Evolutionary conservation across 2,329 filamentous ascomycete genomes (phyloP), one percentile per base, ranked within the genome.

Genomic region (Pyrenophora seminiperda): DNA sequence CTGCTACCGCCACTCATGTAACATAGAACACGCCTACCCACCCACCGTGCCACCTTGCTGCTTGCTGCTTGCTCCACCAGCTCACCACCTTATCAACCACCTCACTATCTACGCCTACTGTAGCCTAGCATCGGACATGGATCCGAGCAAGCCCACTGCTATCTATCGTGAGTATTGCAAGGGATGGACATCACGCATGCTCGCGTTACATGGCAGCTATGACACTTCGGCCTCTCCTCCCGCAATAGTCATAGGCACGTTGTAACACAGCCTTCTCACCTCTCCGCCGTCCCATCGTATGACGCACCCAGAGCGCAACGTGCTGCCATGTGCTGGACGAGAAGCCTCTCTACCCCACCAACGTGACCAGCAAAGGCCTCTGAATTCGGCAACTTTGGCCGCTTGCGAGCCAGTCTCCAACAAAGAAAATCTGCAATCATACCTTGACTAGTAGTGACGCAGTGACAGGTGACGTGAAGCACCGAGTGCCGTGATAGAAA

Each of bases 191-290:
- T 38, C 29, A 45, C 33, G 22, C 52, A 61, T 66, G 63, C 54
- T 61, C 61, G 51, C 39, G 65, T 69, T 62, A 32, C 48, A 38
- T 42, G 15, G 37, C 42, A 56, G 20, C 24, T 62, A 67, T 62
- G 44, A 58, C 54, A 58, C 29, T 15, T 38, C 41, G 33, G 41
- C 41, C 53, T 27, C 47, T 53, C 53, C 9, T 27, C 24, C 24
- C 24, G 24, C 24, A 27, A 27, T 27, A 48, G 37, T n/a, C 41
- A 67, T 65, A 62, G 58, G 56, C 61, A 57, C 52, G 61, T 66
- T 65, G 67, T 67, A 67, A 54, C 18, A 66, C 67, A 56, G 67
- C 47, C 60, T 62, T 65, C 59, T 65, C 59, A 64, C 66, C 39
- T 56, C 27, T 37, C 42, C 56, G 57, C 55, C 56, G 45, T 56